phyloP scores from a whole-genome alignment of 257 asterid species.

The Apocynum venetum region DNA sequence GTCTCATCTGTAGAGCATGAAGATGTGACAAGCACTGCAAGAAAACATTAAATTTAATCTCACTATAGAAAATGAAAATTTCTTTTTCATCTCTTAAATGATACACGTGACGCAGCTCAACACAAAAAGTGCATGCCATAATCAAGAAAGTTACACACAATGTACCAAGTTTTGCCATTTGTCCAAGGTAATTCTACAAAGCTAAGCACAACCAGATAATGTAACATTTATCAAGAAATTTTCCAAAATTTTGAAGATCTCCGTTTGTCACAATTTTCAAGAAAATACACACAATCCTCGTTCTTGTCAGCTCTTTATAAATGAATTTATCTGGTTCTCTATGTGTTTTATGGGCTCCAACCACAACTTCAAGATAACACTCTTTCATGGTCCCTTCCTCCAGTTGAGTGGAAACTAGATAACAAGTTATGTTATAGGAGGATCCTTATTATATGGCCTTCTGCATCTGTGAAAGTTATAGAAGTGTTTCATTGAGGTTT shows the following conservation, averaged over 20 bases:
- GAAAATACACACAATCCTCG: not conserved
- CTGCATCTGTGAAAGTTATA: not conserved
- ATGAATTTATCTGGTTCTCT: not conserved
- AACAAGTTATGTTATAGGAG: not conserved
- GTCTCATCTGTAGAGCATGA: slow-evolving; percentile 98
- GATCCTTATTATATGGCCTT: not conserved
- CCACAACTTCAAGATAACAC: not conserved
- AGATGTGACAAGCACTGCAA: slow-evolving; percentile 75
- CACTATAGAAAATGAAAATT: not conserved
- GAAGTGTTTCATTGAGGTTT: not conserved
- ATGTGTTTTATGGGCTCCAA: not conserved
- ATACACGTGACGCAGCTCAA: not conserved
- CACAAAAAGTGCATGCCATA: not conserved
- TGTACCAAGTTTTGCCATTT: not conserved
- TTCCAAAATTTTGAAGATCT: not conserved
- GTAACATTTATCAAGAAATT: not conserved
- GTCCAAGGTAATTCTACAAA: not conserved
- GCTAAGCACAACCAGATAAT: not conserved
- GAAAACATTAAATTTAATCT: slow-evolving; percentile 16
- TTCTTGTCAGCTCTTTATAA: not conserved
- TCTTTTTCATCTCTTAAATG: not conserved
- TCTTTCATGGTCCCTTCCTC: not conserved
- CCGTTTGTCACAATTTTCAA: not conserved
- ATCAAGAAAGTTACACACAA: not conserved
- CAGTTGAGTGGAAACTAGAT: not conserved